Base-by-base conservation (phyloP, 306 rosid genomes). In the Albizia julibrissin region DNA sequence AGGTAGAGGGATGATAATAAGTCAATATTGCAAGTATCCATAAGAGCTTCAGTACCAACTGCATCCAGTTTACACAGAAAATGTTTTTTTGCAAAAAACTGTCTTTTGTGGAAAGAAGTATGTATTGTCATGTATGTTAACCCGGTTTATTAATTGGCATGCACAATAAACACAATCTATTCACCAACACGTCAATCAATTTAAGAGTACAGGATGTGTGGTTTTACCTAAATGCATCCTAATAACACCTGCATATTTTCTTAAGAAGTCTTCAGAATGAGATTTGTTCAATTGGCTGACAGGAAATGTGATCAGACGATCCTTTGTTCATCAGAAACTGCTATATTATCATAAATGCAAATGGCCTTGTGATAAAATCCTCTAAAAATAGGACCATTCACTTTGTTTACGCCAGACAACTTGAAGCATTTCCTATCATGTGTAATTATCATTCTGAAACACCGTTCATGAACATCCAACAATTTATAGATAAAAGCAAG, bases 371-470 rank as follows among this genome's bases (percentile, higher is more conserved):
- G 26, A 61, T 26, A 43, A 43, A 76, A 26, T 26, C 43, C 71
- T 8, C 16, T 76, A 71, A 72, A 44, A 65, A n/a, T 81, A 3
- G 31, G 27, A 50, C 69, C 72, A 72, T 10, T 52, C 77, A 52
- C 68, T 81, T 56, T 70, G 64, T 14, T 34, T 59, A 85, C 72
- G 68, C 72, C 62, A 22, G 65, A 65, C 34, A 81, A 72, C 67
- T 72, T 42, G 73, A 21, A 77, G 56, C 49, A 47, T 64, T 27
- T 65, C 72, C 46, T 66, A 59, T 18, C 54, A 18, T 5, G 49
- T 69, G 3, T 42, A 86, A 86, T 26, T 34, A 79, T 40, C 61
- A 79, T 74, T 72, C 24, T 8, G 52, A 85, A 73, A 67, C 31
- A 43, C 27, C 27, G 42, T 72, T 65, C 66, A 71, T 19, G 52